Base-by-base conservation (phyloP, 106 monocot genomes). In the Dioscorea zingiberensis region DNA sequence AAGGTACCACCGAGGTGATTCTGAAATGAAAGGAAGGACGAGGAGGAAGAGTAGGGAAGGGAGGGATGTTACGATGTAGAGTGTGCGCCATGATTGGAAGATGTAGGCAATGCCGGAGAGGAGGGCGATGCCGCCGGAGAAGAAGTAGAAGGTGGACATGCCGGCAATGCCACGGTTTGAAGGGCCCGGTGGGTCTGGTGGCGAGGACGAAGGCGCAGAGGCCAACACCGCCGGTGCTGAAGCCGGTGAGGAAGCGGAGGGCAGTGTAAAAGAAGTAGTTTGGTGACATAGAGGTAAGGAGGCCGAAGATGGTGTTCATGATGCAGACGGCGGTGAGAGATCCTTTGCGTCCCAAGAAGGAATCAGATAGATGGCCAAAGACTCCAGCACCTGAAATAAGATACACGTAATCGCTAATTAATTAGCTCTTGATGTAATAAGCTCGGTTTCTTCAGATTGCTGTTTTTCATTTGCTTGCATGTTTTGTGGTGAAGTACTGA, bases 61-160 rank as follows among this genome's bases (percentile, higher is more conserved):
- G 46, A 91, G 60, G 56, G 94, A 91, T 28, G 85, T 69, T 59
- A 78, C 76, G 24, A 85, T 28, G 67, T 88, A 95, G 48, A 91
- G 87, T 1, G 27, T 10, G 19, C 94, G 74, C 90, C 94, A 95
- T 5, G 85, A 68, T 7, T 12, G 71, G 65, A 86, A 77, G 60
- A 76, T 2, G 76, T 79, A 83, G 49, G 94, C 87, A 8, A 77
- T 59, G 66, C 70, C 72, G 23, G 87, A 67, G 69, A 91, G 85
- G 47, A 75, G 16, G 15, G 78, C 85, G 65, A 79, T 85, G 48
- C 91, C 94, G 55, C 60, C 70, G 64, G 91, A 88, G 83, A 95
- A 95, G 77, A 95, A 95, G 88, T 91, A 95, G 80, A 95, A 95
- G 21, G 87, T 88, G 48, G 85, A 91, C 94, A 91, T 91, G 11